Evolutionary conservation across 2,329 filamentous ascomycete genomes (phyloP).

Genomic region (Alternaria triticina): DNA sequence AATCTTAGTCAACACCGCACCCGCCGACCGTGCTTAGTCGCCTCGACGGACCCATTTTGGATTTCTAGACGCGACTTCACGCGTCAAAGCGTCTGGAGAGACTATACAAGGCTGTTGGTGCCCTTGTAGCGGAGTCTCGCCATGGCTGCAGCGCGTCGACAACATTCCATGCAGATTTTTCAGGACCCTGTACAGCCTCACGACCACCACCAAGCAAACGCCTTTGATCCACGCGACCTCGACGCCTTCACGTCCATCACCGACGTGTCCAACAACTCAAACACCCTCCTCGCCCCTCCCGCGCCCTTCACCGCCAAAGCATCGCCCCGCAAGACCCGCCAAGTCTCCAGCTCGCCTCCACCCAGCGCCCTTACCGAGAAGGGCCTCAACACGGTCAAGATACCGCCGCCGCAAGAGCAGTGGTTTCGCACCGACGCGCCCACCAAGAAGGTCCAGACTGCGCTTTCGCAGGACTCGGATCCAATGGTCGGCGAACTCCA

Average conservation of each 20-base stretch:
- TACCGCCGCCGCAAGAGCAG: constrained; percentile 67
- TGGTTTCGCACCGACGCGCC: constrained; percentile 69
- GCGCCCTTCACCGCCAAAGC: constrained; percentile 58
- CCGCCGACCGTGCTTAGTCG: constrained; percentile 34
- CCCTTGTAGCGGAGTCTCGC: constrained; percentile 36
- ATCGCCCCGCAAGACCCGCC: constrained; percentile 72
- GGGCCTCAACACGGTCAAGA: constrained; percentile 70
- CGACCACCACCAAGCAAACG: constrained; percentile 52
- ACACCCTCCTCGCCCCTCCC: constrained; percentile 71
- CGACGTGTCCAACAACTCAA: constrained; percentile 61
- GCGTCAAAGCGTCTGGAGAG: constrained; percentile 45
- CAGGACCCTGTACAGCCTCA: constrained; percentile 58
- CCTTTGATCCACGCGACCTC: constrained; percentile 61
- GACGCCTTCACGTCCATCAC: constrained; percentile 51
- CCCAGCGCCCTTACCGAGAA: constrained; percentile 64
- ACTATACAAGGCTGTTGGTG: constrained; percentile 38
- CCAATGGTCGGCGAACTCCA: constrained; percentile 59
- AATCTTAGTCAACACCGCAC: constrained; percentile 38
- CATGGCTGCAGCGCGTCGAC: constrained; percentile 64
- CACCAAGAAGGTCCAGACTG: constrained; percentile 65
- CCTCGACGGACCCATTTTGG: constrained; percentile 28
- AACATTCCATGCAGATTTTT: constrained; percentile 63
- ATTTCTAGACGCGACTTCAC: constrained; percentile 48
- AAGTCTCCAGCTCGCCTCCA: constrained; percentile 64
- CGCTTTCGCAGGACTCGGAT: constrained; percentile 52